These are phyloP conservation scores for Pseudoscleropodium purum DNA, from an alignment of 225 moss, liverwort and hornwort genomes.

Conservation along the genomic window DNA sequence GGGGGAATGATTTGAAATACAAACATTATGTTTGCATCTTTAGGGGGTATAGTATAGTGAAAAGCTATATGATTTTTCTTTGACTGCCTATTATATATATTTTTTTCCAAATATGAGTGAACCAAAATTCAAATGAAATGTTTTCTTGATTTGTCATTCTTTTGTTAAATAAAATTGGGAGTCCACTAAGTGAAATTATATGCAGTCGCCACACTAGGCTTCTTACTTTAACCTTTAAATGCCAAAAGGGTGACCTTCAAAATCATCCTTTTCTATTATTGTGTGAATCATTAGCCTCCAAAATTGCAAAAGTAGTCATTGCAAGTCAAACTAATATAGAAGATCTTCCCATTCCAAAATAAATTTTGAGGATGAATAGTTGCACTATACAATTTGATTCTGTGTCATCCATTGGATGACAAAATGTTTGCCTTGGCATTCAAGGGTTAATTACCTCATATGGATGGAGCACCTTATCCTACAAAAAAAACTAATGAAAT, in stretches of 20 bases:
- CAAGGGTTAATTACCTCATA: not conserved
- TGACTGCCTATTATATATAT: not conserved
- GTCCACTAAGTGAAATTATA: not conserved
- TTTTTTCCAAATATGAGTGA: not conserved
- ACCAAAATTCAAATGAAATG: not conserved
- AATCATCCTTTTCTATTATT: no score
- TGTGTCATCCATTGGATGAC: no score
- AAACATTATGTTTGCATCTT: no score
- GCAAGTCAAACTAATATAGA: no score
- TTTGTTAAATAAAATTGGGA: not conserved
- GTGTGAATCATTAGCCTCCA: no score
- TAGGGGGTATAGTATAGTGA: rapidly evolving
- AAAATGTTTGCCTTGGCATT: no score
- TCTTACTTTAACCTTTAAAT: not conserved
- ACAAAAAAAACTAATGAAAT: not conserved
- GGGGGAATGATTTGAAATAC: no score
- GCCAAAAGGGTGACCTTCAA: no score
- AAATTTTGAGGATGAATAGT: no score
- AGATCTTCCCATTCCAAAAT: no score
- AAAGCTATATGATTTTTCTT: not conserved
- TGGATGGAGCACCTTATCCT: not conserved
- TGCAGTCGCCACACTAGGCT: rapidly evolving
- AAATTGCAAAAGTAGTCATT: no score
- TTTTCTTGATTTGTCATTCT: not conserved
- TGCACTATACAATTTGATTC: no score